phyloP scores from a whole-genome alignment of 139 green algal species.

The Microglena sp. region DNA sequence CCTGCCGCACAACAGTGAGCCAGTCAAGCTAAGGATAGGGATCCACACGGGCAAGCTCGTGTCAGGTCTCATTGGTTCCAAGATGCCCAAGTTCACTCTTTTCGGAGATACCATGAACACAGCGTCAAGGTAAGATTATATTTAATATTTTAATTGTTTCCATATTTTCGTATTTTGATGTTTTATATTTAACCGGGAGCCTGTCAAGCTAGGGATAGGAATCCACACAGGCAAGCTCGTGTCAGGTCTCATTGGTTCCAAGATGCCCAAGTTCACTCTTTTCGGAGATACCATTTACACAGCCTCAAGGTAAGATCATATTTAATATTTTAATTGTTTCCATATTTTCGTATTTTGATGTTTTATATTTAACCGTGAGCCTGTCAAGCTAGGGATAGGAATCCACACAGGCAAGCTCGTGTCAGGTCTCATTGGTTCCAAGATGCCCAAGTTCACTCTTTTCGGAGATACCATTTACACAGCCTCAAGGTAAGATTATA shows the following conservation, averaged over 20 bases:
- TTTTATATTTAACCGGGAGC: not conserved
- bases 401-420: slow-evolving; percentile 33
- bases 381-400: slow-evolving; percentile 33
- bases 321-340: not conserved
- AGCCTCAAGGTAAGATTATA: not conserved
- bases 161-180: not conserved
- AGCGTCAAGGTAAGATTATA: not conserved
- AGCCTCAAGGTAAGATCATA: not conserved
- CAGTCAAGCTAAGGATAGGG: slow-evolving; percentile 33
- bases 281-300: slow-evolving; percentile 20
- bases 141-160: not conserved
- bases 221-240: slow-evolving; percentile 33
- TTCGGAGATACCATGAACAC: slow-evolving; percentile 20
- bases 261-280: slow-evolving; percentile 49
- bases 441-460: slow-evolving; percentile 49
- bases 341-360: not conserved
- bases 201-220: slow-evolving; percentile 33
- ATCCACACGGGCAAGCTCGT: slow-evolving; percentile 33
- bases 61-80: slow-evolving; percentile 30
- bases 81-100: slow-evolving; percentile 49
- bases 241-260: slow-evolving; percentile 30
- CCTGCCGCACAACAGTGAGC: slow-evolving; percentile 33
- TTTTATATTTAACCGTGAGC: not conserved
- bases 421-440: slow-evolving; percentile 30
- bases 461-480: slow-evolving; percentile 20